Evolutionary conservation across 2,329 filamentous ascomycete genomes (phyloP).

Genomic region (Graphilbum fragrans): DNA sequence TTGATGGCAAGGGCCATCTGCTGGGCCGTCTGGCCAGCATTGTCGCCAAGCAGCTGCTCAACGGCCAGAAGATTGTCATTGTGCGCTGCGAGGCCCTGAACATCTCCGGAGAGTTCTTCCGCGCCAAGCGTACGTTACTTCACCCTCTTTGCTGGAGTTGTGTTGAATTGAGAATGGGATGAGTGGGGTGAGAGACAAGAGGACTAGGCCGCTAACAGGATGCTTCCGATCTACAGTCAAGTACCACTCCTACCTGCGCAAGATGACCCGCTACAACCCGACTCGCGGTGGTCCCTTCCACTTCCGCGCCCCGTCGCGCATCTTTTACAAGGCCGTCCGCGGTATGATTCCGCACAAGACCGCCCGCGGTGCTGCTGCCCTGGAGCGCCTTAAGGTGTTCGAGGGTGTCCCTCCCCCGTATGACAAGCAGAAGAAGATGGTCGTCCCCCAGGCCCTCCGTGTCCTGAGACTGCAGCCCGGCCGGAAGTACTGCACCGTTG

Average conservation of each 20-base stretch:
- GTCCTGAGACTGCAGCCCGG: conserved; percentile 95
- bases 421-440: conserved; percentile 99
- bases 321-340: conserved; percentile 99
- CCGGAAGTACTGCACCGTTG: conserved; percentile 99
- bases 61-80: conserved; percentile 97
- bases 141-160: background rate
- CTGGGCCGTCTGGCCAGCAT: conserved; percentile 97
- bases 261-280: conserved; percentile 99
- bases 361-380: conserved; percentile 84
- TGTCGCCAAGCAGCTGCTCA: conserved; percentile 97
- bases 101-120: conserved; percentile 99
- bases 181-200: too few species aligned
- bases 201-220: too few species aligned
- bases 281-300: conserved; percentile 99
- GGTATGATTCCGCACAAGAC: conserved; percentile 99
- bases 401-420: conserved; percentile 98
- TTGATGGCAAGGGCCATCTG: conserved; percentile 99
- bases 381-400: conserved; percentile 99
- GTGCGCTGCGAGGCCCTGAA: conserved; percentile 98
- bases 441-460: conserved; percentile 95
- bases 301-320: conserved; percentile 97
- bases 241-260: conserved; percentile 99
- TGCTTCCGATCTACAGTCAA: conserved; percentile 59
- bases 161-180: too few species aligned
- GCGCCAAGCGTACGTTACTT: conserved; percentile 86